These are phyloP conservation scores for Dinochytrium kinnereticum DNA, from an alignment of 371 early-diverging fungal species.

Conservation along the genomic window DNA sequence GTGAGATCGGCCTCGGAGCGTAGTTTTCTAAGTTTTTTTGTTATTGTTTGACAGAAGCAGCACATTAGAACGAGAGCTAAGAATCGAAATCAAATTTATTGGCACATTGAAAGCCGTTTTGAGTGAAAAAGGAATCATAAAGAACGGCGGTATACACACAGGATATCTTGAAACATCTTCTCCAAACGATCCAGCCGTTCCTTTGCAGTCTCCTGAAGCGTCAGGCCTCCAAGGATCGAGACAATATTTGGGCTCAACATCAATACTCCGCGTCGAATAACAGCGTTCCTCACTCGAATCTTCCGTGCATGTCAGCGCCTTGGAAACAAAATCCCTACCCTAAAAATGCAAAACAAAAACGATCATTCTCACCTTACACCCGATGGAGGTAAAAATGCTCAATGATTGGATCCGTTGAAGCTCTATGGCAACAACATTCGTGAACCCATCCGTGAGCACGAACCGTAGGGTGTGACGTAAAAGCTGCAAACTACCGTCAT, in stretches of 20 bases:
- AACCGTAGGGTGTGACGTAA: background rate
- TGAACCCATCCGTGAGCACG: constrained; percentile 6
- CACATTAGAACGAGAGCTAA: too few relatives aligned
- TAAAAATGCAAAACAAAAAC: background rate
- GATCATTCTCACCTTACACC: constrained; percentile 5
- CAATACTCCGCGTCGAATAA: background rate
- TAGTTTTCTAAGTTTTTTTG: too few relatives aligned
- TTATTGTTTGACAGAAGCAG: too few relatives aligned
- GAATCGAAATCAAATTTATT: too few relatives aligned
- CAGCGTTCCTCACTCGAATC: background rate
- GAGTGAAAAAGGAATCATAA: background rate
- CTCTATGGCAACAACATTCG: background rate
- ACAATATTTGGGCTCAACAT: background rate
- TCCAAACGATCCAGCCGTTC: background rate
- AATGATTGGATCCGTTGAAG: background rate
- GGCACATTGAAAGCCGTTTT: too few relatives aligned
- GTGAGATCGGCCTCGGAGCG: too few relatives aligned
- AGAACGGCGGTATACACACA: background rate
- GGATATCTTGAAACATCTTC: background rate
- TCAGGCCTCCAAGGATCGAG: background rate
- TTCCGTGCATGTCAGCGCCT: background rate
- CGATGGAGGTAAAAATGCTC: background rate
- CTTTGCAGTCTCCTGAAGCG: background rate
- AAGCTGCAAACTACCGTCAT: background rate
- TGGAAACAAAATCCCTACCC: background rate